Evolutionary conservation across 1,284 basidiomycete species (phyloP), one percentile per base, ranked within the genome.

Genomic region (Rhizoctonia solani): DNA sequence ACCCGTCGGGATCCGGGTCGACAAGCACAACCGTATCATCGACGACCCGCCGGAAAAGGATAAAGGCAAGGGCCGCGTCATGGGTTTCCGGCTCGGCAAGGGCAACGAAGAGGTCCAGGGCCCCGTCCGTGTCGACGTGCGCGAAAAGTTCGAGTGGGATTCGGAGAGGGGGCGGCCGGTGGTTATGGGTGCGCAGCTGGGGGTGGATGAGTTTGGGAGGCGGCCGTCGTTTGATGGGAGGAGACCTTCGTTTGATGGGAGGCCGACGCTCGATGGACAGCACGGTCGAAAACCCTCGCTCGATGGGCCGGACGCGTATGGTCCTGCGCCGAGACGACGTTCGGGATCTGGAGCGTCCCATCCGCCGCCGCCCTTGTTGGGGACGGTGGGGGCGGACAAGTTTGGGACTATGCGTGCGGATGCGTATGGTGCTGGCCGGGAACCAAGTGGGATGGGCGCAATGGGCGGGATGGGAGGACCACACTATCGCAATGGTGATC

Each of bases 1-100:
- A 23, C 59, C 59, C 32, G 34, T 63, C 32, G 59, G 59, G 32
- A 39, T 63, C 25, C 47, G 49, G 6, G 59, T 63, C 5, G 59
- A 63, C 25, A 34, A 37, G 19, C 42, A 63, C n/a, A 49, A 49
- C 30, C 37, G 37, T n/a, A 37, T 61, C 49, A 19, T 46, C n/a
- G 34, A 46, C 47, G 34, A 63, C 2, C 32, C 59, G 16, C 59
- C 59, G 3, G 46, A 52, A 19, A 47, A 63, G 23, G 47, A 50
- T 42, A 14, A 34, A 5, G 55, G 42, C 9, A 37, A 27, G 55
- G 47, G 19, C 23, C 27, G 59, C 4, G 47, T 63, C 23, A 46
- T 39, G 34, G 59, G 59, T 19, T 63, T 63, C 47, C 37, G 47
- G 34, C 59, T 47, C 14, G 59, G 59, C 9, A 14, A 32, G 4